Evolutionary conservation across 305 asterid genomes (phyloP), one percentile per base, ranked within the genome.

Genomic region (Solanum hybrid): DNA sequence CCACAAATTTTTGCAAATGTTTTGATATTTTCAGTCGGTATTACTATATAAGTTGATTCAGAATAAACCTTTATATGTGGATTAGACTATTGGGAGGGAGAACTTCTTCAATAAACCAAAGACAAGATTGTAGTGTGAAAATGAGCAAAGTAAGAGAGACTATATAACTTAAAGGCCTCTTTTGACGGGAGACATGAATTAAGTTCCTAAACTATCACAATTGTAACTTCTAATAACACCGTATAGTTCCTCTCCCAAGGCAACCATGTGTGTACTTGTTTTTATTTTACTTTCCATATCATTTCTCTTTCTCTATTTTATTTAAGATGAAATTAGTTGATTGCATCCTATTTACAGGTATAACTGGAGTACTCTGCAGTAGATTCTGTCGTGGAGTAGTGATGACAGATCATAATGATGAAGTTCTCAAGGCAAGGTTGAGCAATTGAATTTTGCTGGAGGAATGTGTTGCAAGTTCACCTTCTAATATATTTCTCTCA

Each of bases 401-500:
- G 89, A 89, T 97, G 93, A 97, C 99, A 77, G 99, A 97, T 94
- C 98, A 97, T 90, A 97, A 94, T 86, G 97, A 94, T 5, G 98
- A 97, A 94, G 99, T 97, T 94, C 97, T 97, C 90, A 97, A 97
- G 99, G 98, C 95, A 96, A 92, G 98, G 89, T 90, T 90, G 91
- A 86, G 93, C 89, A 77, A 90, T 91, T 86, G 75, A 57, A 34
- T 89, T 88, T 72, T 61, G 26, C 13, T 89, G 90, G 89, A 91
- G 78, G 80, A n/a, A 31, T 87, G 79, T 89, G 33, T 86, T 38
- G 89, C 20, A 73, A 91, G 89, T 85, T 70, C 75, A 22, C 87
- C 86, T 75, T 91, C 91, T 91, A 90, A 90, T 88, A 41, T 89
- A 81, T 51, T 51, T 82, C 32, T 87, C 81, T 68, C 75, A 90